Conservation (phyloP, 805 yeast genomes). For the Pichia californica region DNA sequence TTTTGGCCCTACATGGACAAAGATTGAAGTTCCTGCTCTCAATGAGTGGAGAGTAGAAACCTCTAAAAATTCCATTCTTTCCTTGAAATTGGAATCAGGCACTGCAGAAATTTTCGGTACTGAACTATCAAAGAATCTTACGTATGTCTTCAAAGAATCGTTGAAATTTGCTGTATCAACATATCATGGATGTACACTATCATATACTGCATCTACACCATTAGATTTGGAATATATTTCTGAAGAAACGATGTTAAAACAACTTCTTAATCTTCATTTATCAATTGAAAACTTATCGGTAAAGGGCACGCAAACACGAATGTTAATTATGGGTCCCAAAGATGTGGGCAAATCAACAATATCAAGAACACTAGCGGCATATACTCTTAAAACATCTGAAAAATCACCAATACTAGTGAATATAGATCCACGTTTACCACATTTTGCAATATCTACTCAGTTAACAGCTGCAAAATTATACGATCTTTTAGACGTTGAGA, state of each 20-base stretch:
- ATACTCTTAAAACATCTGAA: slow-evolving; percentile 56
- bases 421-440: slow-evolving; percentile 60
- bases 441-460: slow-evolving; percentile 65
- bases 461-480: slow-evolving; percentile 78
- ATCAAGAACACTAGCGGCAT: slow-evolving; percentile 60
- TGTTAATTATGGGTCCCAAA: slow-evolving; percentile 66
- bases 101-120: slow-evolving; percentile 90
- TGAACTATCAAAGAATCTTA: slow-evolving; percentile 70
- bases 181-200: slow-evolving; percentile 59
- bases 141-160: slow-evolving; percentile 48
- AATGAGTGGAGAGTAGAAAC: slow-evolving; percentile 7
- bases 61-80: background rate
- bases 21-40: slow-evolving; percentile 18
- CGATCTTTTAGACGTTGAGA: slow-evolving; percentile 72
- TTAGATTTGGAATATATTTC: slow-evolving; percentile 52
- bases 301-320: slow-evolving; percentile 37
- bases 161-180: slow-evolving; percentile 51
- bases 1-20: slow-evolving; percentile 5
- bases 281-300: slow-evolving; percentile 52
- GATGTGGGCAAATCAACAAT: slow-evolving; percentile 77
- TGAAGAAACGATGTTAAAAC: slow-evolving; percentile 49
- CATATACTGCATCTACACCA: slow-evolving; percentile 39
- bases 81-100: slow-evolving; percentile 43
- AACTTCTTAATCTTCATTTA: slow-evolving; percentile 66
- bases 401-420: slow-evolving; percentile 67